Conservation (phyloP, 345 rosid species). For the Populus alba region DNA sequence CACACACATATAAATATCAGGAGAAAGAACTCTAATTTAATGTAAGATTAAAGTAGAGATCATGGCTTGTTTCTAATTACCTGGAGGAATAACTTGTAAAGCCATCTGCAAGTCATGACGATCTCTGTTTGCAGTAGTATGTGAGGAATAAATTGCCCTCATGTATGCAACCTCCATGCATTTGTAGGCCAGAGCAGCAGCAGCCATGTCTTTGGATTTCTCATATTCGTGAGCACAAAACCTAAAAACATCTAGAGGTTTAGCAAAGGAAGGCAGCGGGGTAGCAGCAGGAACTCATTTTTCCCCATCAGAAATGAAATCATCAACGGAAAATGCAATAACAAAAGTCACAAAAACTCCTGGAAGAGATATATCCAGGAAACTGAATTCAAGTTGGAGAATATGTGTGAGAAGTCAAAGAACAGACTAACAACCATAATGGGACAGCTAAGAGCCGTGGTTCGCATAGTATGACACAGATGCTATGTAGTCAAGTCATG, state of each 20-base stretch:
- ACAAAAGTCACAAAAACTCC: neutral
- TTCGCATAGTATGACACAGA: neutral
- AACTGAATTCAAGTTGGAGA: neutral
- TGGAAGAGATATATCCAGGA: neutral
- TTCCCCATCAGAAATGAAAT: neutral
- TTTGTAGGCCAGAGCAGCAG: slow-evolving; percentile 96
- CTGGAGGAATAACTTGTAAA: slow-evolving; percentile 74
- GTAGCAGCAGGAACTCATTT: neutral
- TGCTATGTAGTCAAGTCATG: neutral
- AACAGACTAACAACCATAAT: neutral
- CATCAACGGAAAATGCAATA: neutral
- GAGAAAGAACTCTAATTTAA: neutral
- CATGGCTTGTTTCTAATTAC: slow-evolving; percentile 37
- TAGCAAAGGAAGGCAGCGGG: neutral
- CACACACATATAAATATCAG: no score
- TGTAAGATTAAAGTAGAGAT: neutral
- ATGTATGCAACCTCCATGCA: slow-evolving; percentile 95
- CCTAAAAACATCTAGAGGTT: slow-evolving; percentile 36
- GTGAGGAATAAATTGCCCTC: slow-evolving; percentile 74
- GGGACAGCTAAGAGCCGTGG: neutral
- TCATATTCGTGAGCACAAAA: slow-evolving; percentile 94
- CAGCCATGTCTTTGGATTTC: slow-evolving; percentile 82
- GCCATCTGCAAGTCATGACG: slow-evolving; percentile 66
- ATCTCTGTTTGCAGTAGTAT: slow-evolving; percentile 57
- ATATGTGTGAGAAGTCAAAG: neutral